These are phyloP conservation scores for Dactylellina sp. DNA, from an alignment of 2,329 filamentous ascomycete species.

Conservation along the genomic window DNA sequence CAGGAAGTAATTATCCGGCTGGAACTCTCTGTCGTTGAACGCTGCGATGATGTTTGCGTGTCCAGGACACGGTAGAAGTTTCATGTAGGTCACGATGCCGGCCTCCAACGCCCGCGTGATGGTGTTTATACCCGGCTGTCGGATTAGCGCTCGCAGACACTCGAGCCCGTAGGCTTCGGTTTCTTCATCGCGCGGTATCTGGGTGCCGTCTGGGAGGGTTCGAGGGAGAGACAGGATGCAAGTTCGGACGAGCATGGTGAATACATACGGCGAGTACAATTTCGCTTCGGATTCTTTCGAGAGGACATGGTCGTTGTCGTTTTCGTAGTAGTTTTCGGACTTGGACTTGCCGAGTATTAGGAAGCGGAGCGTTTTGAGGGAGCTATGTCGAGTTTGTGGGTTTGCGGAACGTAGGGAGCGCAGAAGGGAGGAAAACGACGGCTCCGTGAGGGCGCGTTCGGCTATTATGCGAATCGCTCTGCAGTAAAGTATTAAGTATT, in stretches of 20 bases:
- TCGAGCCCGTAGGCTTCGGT: conserved; percentile 52
- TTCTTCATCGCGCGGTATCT: conserved; percentile 39
- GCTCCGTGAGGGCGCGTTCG: conserved; percentile 46
- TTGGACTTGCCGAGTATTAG: conserved; percentile 51
- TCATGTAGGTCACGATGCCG: conserved; percentile 38
- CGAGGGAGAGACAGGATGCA: conserved; percentile 29
- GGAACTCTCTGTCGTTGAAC: conserved; percentile 40
- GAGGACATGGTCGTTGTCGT: conserved; percentile 56
- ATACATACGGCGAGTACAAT: conserved; percentile 35
- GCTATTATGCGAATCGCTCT: conserved; percentile 55
- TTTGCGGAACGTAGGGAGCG: conserved; percentile 4
- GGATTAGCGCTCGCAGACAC: conserved; percentile 32
- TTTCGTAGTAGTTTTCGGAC: conserved; percentile 56
- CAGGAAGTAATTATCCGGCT: conserved; percentile 45
- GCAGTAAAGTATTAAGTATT: conserved; percentile 8
- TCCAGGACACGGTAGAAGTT: conserved; percentile 13
- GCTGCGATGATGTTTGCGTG: conserved; percentile 51
- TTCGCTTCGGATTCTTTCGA: conserved; percentile 47
- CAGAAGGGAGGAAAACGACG: conserved; percentile 35
- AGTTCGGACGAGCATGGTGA: conserved; percentile 35
- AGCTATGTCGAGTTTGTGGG: conserved; percentile 17
- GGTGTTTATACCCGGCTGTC: conserved; percentile 18
- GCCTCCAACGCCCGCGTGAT: conserved; percentile 25
- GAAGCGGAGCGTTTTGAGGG: conserved; percentile 55
- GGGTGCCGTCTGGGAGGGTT: background rate